Percentiles rank a stretch among this genome's conserved stretches.
Evolutionary conservation across 345 rosid genomes (phyloP).

Genomic region (Hibiscus trionum): DNA sequence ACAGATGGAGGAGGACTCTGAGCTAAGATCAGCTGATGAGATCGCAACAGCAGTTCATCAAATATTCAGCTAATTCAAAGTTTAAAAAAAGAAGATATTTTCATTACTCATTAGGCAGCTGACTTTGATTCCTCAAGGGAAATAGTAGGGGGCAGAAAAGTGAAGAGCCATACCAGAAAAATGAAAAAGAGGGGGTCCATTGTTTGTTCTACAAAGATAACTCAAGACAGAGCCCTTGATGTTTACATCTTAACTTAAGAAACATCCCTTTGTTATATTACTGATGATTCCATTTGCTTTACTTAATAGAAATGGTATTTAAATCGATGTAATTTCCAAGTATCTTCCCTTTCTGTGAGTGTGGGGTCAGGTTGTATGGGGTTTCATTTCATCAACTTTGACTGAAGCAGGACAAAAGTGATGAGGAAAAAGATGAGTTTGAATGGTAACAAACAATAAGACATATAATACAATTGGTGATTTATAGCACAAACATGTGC

Average conservation of each 20-base stretch:
- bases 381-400: too few species aligned
- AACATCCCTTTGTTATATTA: neutral
- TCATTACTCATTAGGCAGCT: neutral
- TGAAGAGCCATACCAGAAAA: neutral
- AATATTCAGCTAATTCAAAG: too few species aligned
- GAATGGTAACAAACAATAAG: too few species aligned
- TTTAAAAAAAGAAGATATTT: too few species aligned
- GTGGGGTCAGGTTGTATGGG: neutral
- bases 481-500: too few species aligned
- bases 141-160: neutral
- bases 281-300: neutral
- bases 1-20: too few species aligned
- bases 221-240: constrained; percentile 14
- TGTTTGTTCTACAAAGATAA: neutral
- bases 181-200: neutral
- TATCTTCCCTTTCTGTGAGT: neutral
- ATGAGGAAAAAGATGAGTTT: too few species aligned
- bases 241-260: constrained; percentile 16
- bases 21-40: too few species aligned
- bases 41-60: too few species aligned
- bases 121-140: constrained; percentile 8
- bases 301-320: neutral
- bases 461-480: too few species aligned
- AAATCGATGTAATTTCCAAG: neutral
- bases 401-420: too few species aligned